Conservation (phyloP, 2,329 filamentous ascomycete genomes). For the Fragosphaeria purpurea region DNA sequence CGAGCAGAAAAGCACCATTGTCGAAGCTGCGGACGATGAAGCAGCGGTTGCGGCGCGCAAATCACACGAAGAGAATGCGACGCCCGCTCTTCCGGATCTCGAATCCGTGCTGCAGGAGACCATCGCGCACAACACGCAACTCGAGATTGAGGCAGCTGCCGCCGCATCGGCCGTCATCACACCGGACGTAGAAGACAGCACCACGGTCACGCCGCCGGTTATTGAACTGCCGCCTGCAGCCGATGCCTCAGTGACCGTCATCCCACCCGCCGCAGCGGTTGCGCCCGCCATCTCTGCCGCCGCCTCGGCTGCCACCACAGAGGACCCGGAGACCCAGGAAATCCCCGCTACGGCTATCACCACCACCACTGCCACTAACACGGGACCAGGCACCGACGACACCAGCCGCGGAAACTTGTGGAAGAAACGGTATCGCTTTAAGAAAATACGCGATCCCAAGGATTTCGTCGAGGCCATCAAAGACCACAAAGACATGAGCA, state of each 20-base stretch:
- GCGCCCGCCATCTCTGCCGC: neutral
- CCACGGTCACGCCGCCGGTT: neutral
- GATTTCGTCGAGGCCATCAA: constrained; percentile 39
- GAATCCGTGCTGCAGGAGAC: constrained; percentile 5
- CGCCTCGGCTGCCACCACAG: neutral
- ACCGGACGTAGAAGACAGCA: constrained; percentile 4
- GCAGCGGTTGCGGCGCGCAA: neutral
- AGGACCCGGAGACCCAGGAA: neutral
- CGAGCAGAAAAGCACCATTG: neutral
- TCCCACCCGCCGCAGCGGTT: neutral
- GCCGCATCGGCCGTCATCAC: constrained; percentile 1
- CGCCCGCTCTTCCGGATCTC: constrained; percentile 3
- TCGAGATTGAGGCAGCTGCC: constrained; percentile 1
- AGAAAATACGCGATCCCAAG: constrained; percentile 39
- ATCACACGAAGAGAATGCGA: no score
- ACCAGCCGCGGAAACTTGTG: constrained; percentile 12
- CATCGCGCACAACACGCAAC: constrained; percentile 8
- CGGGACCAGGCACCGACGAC: neutral
- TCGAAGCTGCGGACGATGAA: neutral
- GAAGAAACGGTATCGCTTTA: constrained; percentile 33
- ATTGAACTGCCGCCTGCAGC: neutral
- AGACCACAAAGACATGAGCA: constrained; percentile 38
- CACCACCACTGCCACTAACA: constrained; percentile 8
- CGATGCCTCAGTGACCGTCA: no score
- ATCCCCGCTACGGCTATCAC: constrained; percentile 8